Percentiles rank a stretch among this genome's conserved stretches.
Conservation (phyloP, 2,329 filamentous ascomycete species). For the Scorias spongiosa region DNA sequence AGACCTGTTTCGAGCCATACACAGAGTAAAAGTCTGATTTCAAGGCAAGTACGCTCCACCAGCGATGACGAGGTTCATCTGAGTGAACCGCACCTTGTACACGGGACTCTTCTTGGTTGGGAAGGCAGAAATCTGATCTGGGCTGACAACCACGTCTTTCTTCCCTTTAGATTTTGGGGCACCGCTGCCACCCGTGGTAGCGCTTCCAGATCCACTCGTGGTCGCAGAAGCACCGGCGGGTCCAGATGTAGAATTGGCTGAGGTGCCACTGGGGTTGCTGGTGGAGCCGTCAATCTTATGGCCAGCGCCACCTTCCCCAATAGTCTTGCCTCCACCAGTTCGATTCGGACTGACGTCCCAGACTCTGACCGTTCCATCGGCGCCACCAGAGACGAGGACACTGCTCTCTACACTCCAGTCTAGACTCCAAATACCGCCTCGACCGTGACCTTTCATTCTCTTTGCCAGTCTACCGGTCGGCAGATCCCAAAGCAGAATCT, state of each 20-base stretch:
- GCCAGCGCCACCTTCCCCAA: constrained; percentile 33
- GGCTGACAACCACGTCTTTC: constrained; percentile 79
- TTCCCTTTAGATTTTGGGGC: constrained; percentile 48
- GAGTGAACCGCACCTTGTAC: constrained; percentile 81
- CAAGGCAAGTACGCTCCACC: constrained; percentile 53
- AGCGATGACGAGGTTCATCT: constrained; percentile 86
- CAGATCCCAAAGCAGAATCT: constrained; percentile 89
- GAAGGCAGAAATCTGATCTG: constrained; percentile 89
- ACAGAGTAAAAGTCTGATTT: not conserved
- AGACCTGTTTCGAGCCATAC: too few species aligned
- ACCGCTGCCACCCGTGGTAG: constrained; percentile 4
- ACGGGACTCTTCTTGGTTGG: constrained; percentile 93
- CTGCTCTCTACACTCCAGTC: constrained; percentile 89
- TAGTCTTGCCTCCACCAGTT: constrained; percentile 29
- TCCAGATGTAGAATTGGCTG: constrained; percentile 22
- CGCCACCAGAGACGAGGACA: constrained; percentile 76
- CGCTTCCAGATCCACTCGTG: constrained; percentile 2
- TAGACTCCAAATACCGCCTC: constrained; percentile 84
- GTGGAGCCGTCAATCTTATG: constrained; percentile 39
- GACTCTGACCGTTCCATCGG: constrained; percentile 81
- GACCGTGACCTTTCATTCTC: constrained; percentile 82
- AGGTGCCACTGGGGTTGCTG: constrained; percentile 16
- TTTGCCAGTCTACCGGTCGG: constrained; percentile 76
- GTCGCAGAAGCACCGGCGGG: constrained; percentile 11
- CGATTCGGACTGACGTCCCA: constrained; percentile 66